Evolutionary conservation across 306 rosid genomes (phyloP).

Genomic region (Cucumis sativus): DNA sequence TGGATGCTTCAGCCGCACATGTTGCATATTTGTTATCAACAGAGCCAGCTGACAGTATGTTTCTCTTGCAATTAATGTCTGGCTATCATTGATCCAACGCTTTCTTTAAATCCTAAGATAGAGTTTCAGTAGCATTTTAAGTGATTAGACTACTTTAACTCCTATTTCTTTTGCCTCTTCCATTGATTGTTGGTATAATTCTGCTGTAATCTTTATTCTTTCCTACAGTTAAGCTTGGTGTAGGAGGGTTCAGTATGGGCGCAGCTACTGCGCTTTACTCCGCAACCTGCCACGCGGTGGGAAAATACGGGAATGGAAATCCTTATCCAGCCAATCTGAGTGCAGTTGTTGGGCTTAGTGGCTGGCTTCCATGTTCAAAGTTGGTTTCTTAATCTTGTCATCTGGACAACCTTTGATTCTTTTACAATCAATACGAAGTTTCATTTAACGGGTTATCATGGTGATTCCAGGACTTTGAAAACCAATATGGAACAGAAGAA

Average conservation of each 20-base stretch:
- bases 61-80: slow-evolving; percentile 15
- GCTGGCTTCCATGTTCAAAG: slow-evolving; percentile 99
- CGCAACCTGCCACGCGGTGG: slow-evolving; percentile 51
- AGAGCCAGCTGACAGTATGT: slow-evolving; percentile 85
- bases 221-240: slow-evolving; percentile 76
- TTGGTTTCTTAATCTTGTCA: slow-evolving; percentile 22
- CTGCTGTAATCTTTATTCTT: neutral
- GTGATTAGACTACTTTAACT: neutral
- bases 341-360: slow-evolving; percentile 85
- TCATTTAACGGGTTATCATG: slow-evolving; percentile 13
- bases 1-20: slow-evolving; percentile 90
- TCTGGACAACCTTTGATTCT: neutral
- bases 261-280: slow-evolving; percentile 92
- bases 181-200: neutral
- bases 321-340: slow-evolving; percentile 66
- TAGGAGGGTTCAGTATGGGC: slow-evolving; percentile 99
- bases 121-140: neutral
- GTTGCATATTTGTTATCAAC: slow-evolving; percentile 87
- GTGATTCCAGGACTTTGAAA: slow-evolving; percentile 47
- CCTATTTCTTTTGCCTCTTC: neutral
- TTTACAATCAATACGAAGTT: neutral
- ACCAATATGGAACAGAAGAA: slow-evolving; percentile 46
- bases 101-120: neutral
- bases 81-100: neutral
- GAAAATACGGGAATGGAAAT: slow-evolving; percentile 59